Conservation (phyloP, 768 basidiomycete species). For the Rubroboletus satanas region DNA sequence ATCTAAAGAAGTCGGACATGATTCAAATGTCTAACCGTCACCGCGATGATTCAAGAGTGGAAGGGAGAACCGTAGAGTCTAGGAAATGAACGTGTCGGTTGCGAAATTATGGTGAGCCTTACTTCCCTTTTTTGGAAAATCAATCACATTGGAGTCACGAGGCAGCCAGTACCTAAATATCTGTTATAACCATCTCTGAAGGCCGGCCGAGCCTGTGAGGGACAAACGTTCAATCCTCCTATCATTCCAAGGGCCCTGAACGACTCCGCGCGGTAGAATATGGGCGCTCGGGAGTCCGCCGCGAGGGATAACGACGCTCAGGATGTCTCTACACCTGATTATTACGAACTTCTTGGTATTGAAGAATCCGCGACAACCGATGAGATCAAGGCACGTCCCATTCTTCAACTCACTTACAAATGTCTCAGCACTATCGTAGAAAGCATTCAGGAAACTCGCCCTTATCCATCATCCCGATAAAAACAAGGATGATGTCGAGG, state of each 20-base stretch:
- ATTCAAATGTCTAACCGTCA: not conserved
- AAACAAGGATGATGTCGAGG: slow-evolving; percentile 79
- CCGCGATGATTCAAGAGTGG: not conserved
- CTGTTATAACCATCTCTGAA: too few relatives aligned
- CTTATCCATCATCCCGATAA: slow-evolving; percentile 87
- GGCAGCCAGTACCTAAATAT: too few relatives aligned
- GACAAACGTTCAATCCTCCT: not conserved
- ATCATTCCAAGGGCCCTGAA: not conserved
- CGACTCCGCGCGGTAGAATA: slow-evolving; percentile 21
- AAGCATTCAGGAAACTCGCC: slow-evolving; percentile 80
- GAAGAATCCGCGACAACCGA: slow-evolving; percentile 79
- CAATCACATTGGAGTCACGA: not conserved
- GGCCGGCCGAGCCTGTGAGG: not conserved
- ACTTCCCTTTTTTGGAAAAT: slow-evolving; percentile 14
- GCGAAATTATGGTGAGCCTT: not conserved
- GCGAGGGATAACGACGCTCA: slow-evolving; percentile 31
- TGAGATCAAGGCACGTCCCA: slow-evolving; percentile 72
- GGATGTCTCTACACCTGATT: slow-evolving; percentile 47
- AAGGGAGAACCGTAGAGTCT: not conserved
- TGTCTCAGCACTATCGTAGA: slow-evolving; percentile 38
- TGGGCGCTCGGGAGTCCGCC: slow-evolving; percentile 72
- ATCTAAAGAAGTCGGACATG: slow-evolving; percentile 57
- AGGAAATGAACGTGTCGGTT: not conserved
- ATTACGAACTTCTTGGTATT: slow-evolving; percentile 79
- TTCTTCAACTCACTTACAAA: not conserved